These are phyloP conservation scores for Wilcoxina mikolae DNA, from an alignment of 495 filamentous ascomycete species.

Conservation along the genomic window DNA sequence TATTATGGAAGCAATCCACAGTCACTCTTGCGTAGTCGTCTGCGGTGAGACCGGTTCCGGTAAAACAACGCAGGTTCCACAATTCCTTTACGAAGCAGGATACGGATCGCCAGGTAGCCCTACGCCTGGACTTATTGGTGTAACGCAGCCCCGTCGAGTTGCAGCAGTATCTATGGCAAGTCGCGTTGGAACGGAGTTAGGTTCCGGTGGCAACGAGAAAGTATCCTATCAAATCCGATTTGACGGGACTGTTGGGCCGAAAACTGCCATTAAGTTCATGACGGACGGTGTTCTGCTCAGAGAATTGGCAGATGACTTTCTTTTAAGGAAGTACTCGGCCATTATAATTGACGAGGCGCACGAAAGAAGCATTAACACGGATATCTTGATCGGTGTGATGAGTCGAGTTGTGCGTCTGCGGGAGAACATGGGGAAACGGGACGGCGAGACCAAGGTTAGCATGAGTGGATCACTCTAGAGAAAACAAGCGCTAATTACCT, in stretches of 20 bases:
- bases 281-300: constrained; percentile 92
- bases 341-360: constrained; percentile 96
- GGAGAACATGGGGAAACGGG: constrained; percentile 46
- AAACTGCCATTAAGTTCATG: constrained; percentile 97
- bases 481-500: not conserved
- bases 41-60: constrained; percentile 92
- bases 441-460: constrained; percentile 31
- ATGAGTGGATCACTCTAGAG: constrained; percentile 2
- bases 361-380: constrained; percentile 92
- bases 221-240: constrained; percentile 95
- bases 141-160: constrained; percentile 87
- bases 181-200: constrained; percentile 73
- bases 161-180: constrained; percentile 92
- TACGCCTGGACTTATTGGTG: constrained; percentile 81
- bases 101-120: constrained; percentile 64
- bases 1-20: constrained; percentile 95
- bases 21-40: constrained; percentile 74
- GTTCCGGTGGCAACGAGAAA: constrained; percentile 41
- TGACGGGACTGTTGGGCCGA: constrained; percentile 63
- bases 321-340: constrained; percentile 80
- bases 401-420: constrained; percentile 77
- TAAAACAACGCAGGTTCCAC: constrained; percentile 93
- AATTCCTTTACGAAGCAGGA: constrained; percentile 88
- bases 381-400: constrained; percentile 91
- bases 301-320: constrained; percentile 80